phyloP scores from a whole-genome alignment of 352 stramenopile species.

The Stephanocyclus meneghinianus region DNA sequence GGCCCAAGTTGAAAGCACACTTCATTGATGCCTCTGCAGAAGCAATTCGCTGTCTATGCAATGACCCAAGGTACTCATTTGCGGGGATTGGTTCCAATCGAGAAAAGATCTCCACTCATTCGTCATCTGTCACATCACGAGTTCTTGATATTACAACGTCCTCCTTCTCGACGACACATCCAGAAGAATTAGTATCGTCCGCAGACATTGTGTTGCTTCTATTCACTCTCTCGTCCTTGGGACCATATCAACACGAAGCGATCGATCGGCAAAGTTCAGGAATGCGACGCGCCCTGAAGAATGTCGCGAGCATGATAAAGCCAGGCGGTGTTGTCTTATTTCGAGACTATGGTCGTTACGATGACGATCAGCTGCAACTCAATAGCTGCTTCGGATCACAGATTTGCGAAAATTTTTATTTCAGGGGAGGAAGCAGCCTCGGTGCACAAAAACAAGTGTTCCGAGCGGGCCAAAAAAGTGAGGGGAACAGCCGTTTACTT shows the following conservation, averaged over 20 bases:
- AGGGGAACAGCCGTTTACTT: slow-evolving; percentile 94
- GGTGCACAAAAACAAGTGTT: not conserved
- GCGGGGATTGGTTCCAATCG: slow-evolving; percentile 3
- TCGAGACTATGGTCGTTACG: slow-evolving; percentile 93
- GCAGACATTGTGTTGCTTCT: slow-evolving; percentile 70
- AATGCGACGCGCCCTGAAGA: slow-evolving; percentile 86
- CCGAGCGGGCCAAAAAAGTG: slow-evolving; percentile 56
- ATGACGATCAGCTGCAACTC: slow-evolving; percentile 90
- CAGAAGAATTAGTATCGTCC: slow-evolving; percentile 23
- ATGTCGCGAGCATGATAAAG: slow-evolving; percentile 81
- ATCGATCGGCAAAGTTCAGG: slow-evolving; percentile 7
- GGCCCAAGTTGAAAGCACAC: slow-evolving; percentile 78
- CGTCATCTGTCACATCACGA: not conserved
- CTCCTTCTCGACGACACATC: slow-evolving; percentile 9
- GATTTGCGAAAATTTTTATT: slow-evolving; percentile 94
- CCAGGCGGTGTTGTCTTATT: slow-evolving; percentile 85
- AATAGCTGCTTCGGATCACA: slow-evolving; percentile 80
- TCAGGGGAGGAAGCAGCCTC: not conserved
- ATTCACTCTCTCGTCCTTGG: slow-evolving; percentile 88
- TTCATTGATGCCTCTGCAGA: slow-evolving; percentile 89
- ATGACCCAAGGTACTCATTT: slow-evolving; percentile 78
- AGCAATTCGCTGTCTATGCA: slow-evolving; percentile 87
- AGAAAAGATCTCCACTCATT: not conserved
- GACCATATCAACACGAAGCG: slow-evolving; percentile 67
- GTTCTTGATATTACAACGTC: slow-evolving; percentile 12